Conservation (phyloP, 2,329 filamentous ascomycete genomes). For the Rhytidhysteron rufulum region DNA sequence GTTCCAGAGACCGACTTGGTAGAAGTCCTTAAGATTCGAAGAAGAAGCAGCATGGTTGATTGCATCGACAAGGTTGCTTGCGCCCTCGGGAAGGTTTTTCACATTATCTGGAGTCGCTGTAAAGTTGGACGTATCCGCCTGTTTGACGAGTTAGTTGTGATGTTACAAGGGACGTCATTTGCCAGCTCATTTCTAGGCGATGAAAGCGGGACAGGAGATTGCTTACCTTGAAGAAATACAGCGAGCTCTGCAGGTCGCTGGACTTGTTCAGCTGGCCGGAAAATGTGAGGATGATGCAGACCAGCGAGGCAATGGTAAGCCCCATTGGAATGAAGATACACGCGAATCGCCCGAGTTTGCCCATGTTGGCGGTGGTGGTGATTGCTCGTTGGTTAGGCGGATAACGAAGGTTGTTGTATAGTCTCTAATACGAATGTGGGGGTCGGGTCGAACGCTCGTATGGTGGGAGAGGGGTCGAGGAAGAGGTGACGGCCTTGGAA, state of each 20-base stretch:
- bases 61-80: constrained; percentile 38
- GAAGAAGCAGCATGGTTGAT: constrained; percentile 35
- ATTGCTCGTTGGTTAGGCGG: too few relatives aligned
- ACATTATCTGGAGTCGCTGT: constrained; percentile 45
- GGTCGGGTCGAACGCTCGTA: too few relatives aligned
- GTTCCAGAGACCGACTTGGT: constrained; percentile 80
- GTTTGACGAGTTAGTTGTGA: constrained; percentile 11
- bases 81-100: constrained; percentile 25
- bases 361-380: constrained; percentile 49
- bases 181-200: constrained; percentile 16
- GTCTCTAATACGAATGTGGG: too few relatives aligned
- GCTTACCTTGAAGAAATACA: constrained; percentile 56
- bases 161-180: neutral
- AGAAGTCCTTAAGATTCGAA: constrained; percentile 63
- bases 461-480: neutral
- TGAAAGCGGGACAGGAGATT: constrained; percentile 51
- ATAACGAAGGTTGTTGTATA: too few relatives aligned
- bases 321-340: constrained; percentile 86
- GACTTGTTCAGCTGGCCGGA: constrained; percentile 53
- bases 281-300: constrained; percentile 61
- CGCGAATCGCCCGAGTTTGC: constrained; percentile 71
- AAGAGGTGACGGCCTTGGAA: neutral
- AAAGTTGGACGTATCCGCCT: constrained; percentile 49
- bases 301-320: constrained; percentile 71
- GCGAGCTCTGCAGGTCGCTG: constrained; percentile 43